Conservation (phyloP, 2,329 filamentous ascomycete species). For the Cercospora sp. region DNA sequence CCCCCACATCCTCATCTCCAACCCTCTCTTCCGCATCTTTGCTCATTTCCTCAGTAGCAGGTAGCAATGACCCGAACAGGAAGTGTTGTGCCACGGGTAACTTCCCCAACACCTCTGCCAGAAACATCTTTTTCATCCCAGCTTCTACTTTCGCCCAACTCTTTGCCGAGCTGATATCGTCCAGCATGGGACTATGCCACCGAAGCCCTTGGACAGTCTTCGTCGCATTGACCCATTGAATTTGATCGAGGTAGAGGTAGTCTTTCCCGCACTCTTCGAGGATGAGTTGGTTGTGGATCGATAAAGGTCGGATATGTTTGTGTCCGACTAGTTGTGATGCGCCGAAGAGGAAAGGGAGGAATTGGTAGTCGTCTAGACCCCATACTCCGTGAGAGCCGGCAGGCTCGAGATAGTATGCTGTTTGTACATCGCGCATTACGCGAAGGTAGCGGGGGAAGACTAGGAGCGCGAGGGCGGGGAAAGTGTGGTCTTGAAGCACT, state of each 20-base stretch:
- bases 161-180: slow-evolving; percentile 90
- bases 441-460: slow-evolving; percentile 81
- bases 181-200: slow-evolving; percentile 98
- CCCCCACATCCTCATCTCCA: slow-evolving; percentile 52
- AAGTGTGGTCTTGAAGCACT: slow-evolving; percentile 64
- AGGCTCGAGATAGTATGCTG: slow-evolving; percentile 93
- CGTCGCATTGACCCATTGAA: slow-evolving; percentile 90
- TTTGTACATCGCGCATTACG: slow-evolving; percentile 85
- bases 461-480: slow-evolving; percentile 70
- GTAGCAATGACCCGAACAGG: slow-evolving; percentile 81
- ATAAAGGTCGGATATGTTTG: slow-evolving; percentile 51
- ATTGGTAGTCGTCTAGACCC: slow-evolving; percentile 56
- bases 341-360: slow-evolving; percentile 55
- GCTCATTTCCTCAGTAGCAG: slow-evolving; percentile 80
- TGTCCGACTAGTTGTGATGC: slow-evolving; percentile 65
- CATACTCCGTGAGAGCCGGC: slow-evolving; percentile 55
- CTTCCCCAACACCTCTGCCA: slow-evolving; percentile 88
- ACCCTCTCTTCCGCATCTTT: slow-evolving; percentile 57
- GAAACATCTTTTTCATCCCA: slow-evolving; percentile 96
- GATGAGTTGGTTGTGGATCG: slow-evolving; percentile 82
- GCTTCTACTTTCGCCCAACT: slow-evolving; percentile 89
- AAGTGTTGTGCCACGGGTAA: slow-evolving; percentile 99
- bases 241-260: slow-evolving; percentile 89
- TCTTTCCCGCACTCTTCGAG: slow-evolving; percentile 83
- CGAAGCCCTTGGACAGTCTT: slow-evolving; percentile 92